Conservation (phyloP, 352 stramenopile species). For the Aphanomyces invadans region DNA sequence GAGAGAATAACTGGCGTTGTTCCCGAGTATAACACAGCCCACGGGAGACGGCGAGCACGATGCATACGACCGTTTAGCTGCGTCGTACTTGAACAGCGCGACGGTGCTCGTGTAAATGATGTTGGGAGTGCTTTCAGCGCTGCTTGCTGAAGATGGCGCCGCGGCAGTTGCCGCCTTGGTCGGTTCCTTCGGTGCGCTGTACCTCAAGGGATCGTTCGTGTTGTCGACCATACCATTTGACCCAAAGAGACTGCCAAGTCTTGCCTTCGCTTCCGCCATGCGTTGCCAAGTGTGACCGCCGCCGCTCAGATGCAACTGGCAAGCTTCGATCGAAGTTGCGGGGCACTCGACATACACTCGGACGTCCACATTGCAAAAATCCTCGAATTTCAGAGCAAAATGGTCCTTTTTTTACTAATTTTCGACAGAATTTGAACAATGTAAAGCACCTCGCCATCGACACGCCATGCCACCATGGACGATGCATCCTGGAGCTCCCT, state of each 20-base stretch:
- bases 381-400: too few relatives aligned
- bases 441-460: too few relatives aligned
- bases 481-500: too few relatives aligned
- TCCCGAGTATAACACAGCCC: constrained; percentile 64
- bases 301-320: neutral
- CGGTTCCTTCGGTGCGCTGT: constrained; percentile 58
- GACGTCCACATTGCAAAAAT: too few relatives aligned
- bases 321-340: neutral
- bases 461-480: too few relatives aligned
- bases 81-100: constrained; percentile 69
- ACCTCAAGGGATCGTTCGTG: constrained; percentile 57
- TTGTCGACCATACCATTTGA: neutral
- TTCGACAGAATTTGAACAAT: too few relatives aligned
- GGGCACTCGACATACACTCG: neutral
- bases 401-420: too few relatives aligned
- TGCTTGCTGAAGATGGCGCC: constrained; percentile 23
- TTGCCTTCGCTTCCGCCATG: constrained; percentile 12
- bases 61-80: constrained; percentile 41
- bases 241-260: constrained; percentile 13
- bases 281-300: neutral
- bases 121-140: constrained; percentile 28
- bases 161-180: constrained; percentile 21
- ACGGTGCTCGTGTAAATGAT: constrained; percentile 66
- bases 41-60: constrained; percentile 34
- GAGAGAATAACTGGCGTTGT: constrained; percentile 54